A percentile compares a stretch with the other conserved stretches of the same genome.
phyloP scores from a whole-genome alignment of 257 asterid genomes.

The Scutellaria barbata region DNA sequence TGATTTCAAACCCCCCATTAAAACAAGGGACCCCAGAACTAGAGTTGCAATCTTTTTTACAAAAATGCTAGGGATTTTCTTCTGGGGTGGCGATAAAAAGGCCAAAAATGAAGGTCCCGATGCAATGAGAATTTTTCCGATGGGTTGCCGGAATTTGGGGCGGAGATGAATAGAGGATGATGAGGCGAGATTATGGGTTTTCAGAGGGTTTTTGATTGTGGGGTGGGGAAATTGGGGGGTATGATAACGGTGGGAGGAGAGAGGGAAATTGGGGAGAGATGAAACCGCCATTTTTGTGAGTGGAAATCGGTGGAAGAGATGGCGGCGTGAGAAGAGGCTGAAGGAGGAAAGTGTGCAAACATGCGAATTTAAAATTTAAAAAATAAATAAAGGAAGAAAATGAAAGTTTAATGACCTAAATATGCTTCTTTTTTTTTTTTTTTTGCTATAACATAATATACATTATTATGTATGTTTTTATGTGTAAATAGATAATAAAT shows the following conservation, averaged over 20 bases:
- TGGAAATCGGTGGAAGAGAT: slow-evolving; percentile 17
- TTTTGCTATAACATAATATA: too few species aligned
- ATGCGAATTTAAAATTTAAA: too few species aligned
- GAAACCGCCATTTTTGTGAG: slow-evolving; percentile 53
- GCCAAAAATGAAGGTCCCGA: slow-evolving; percentile 31
- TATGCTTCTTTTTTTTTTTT: too few species aligned
- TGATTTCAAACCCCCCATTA: slow-evolving; percentile 47
- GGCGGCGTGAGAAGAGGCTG: neutral
- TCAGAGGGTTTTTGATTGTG: slow-evolving; percentile 34
- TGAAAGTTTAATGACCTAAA: too few species aligned
- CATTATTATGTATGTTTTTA: too few species aligned
- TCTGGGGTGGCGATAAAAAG: slow-evolving; percentile 39
- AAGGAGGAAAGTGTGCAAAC: too few species aligned
- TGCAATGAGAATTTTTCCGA: slow-evolving; percentile 22
- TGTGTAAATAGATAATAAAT: too few species aligned
- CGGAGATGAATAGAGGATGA: slow-evolving; percentile 16
- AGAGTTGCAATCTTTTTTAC: slow-evolving; percentile 53
- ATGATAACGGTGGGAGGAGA: slow-evolving; percentile 32
- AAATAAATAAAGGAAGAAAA: too few species aligned
- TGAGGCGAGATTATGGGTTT: slow-evolving; percentile 21
- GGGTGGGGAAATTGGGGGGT: slow-evolving; percentile 32
- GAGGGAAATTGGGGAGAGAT: slow-evolving; percentile 42
- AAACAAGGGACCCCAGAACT: slow-evolving; percentile 66
- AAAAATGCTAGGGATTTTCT: slow-evolving; percentile 38
- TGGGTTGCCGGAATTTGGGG: slow-evolving; percentile 37